These are phyloP conservation scores for Pleurotus salmoneostramineus DNA, from an alignment of 768 basidiomycete species.

Conservation along the genomic window DNA sequence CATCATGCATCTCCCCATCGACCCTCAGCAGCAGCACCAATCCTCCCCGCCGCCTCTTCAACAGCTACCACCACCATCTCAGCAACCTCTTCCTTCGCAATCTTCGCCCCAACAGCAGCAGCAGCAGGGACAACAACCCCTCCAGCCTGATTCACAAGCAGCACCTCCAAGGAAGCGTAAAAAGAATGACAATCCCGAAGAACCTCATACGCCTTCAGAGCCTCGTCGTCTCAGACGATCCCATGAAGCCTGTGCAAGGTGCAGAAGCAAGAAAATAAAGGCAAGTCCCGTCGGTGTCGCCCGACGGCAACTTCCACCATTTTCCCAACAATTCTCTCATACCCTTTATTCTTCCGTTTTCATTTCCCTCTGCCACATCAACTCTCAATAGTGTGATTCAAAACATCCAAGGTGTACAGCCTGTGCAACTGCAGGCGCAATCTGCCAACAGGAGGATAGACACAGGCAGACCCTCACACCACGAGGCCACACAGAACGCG, in stretches of 20 bases:
- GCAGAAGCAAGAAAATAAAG: slow-evolving; percentile 97
- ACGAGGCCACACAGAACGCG: slow-evolving; percentile 75
- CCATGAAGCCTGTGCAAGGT: slow-evolving; percentile 89
- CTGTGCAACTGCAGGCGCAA: slow-evolving; percentile 73
- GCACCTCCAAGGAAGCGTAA: slow-evolving; percentile 45
- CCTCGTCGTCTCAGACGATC: slow-evolving; percentile 81
- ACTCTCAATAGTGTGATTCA: slow-evolving; percentile 68
- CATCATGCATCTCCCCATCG: slow-evolving; percentile 52
- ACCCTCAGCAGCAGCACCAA: slow-evolving; percentile 49
- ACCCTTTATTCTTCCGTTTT: slow-evolving; percentile 30
- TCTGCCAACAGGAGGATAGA: slow-evolving; percentile 85
- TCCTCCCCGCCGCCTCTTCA: slow-evolving; percentile 23
- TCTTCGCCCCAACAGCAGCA: slow-evolving; percentile 13
- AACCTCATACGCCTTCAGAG: slow-evolving; percentile 55
- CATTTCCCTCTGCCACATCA: slow-evolving; percentile 13
- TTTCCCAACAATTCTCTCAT: slow-evolving; percentile 9
- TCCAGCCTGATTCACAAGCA: neutral
- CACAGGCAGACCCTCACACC: slow-evolving; percentile 85
- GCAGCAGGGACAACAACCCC: neutral
- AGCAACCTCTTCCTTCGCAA: slow-evolving; percentile 21
- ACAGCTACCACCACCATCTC: slow-evolving; percentile 17
- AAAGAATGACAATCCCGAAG: slow-evolving; percentile 58
- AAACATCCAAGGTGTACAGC: slow-evolving; percentile 86
- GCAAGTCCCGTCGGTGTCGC: slow-evolving; percentile 65
- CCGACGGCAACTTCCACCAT: slow-evolving; percentile 81